phyloP scores from a whole-genome alignment of 2,329 filamentous ascomycete genomes.

The Thielaviopsis punctulata region DNA sequence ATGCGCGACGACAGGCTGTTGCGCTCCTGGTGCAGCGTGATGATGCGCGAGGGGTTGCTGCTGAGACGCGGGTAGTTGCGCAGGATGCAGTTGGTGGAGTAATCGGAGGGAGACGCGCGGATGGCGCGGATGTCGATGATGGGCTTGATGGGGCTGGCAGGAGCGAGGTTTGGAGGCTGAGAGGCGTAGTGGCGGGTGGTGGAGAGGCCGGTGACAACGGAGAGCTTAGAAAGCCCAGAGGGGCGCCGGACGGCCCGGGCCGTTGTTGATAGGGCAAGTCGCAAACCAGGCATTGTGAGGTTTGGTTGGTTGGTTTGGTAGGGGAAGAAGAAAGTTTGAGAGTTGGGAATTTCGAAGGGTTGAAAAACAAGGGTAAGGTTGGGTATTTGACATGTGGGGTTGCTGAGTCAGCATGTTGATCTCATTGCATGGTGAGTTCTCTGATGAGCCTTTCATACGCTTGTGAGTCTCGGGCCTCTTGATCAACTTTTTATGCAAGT shows the following conservation, averaged over 20 bases:
- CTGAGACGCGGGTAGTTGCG: conserved; percentile 58
- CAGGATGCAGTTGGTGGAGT: conserved; percentile 67
- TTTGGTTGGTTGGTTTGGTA: background rate
- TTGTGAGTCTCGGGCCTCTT: no score
- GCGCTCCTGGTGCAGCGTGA: conserved; percentile 37
- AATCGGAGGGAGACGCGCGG: conserved; percentile 63
- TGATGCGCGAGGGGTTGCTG: conserved; percentile 37
- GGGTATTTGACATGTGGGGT: background rate
- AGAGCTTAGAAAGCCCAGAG: no score
- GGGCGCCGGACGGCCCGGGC: no score
- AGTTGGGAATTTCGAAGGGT: background rate
- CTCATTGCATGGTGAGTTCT: background rate
- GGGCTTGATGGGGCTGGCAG: conserved; percentile 61
- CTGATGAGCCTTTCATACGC: no score
- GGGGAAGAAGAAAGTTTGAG: background rate
- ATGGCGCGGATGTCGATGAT: conserved; percentile 78
- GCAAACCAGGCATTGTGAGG: background rate
- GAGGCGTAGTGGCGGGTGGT: background rate
- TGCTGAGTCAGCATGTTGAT: background rate
- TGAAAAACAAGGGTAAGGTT: background rate
- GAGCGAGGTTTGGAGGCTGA: conserved; percentile 21
- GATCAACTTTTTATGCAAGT: no score
- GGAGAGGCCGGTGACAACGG: background rate
- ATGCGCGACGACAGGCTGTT: conserved; percentile 42
- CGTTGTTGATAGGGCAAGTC: background rate